Percentiles rank a stretch among this genome's conserved stretches.
Evolutionary conservation across 75 land plant genomes (phyloP).

Genomic region (Cryptomeria japonica): DNA sequence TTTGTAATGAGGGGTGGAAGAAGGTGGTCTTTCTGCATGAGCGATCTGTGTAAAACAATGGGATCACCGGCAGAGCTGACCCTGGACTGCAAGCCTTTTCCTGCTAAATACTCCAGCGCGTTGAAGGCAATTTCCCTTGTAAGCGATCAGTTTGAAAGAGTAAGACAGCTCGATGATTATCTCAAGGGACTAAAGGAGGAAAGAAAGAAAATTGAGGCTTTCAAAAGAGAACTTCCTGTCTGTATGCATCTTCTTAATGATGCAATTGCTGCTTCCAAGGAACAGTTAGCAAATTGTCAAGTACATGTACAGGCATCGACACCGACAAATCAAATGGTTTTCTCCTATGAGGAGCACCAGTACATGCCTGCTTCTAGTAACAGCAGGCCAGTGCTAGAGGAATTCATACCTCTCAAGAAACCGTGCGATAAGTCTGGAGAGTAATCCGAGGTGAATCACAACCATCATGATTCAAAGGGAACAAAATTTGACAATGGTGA

Average conservation of each 20-base stretch:
- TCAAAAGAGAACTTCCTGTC: slow-evolving; percentile 83
- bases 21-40: background rate
- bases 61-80: slow-evolving; percentile 15
- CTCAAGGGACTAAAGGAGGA: slow-evolving; percentile 62
- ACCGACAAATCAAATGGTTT: background rate
- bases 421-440: slow-evolving; percentile 19
- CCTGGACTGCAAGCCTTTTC: background rate
- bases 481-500: slow-evolving; percentile 23
- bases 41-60: slow-evolving; percentile 4
- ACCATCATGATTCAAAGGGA: slow-evolving; percentile 4
- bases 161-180: slow-evolving; percentile 33
- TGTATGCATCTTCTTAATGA: slow-evolving; percentile 70
- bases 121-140: slow-evolving; percentile 8
- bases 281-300: slow-evolving; percentile 44
- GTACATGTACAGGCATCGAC: slow-evolving; percentile 20
- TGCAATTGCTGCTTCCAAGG: slow-evolving; percentile 77
- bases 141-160: slow-evolving; percentile 21
- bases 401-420: slow-evolving; percentile 81
- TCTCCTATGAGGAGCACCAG: slow-evolving; percentile 11
- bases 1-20: background rate
- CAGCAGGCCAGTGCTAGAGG: slow-evolving; percentile 66
- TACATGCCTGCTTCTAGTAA: slow-evolving; percentile 8
- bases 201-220: slow-evolving; percentile 78
- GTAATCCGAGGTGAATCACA: slow-evolving; percentile 17
- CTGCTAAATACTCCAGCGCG: background rate